Conservation (phyloP, 257 asterid genomes). For the Capsicum baccatum region DNA sequence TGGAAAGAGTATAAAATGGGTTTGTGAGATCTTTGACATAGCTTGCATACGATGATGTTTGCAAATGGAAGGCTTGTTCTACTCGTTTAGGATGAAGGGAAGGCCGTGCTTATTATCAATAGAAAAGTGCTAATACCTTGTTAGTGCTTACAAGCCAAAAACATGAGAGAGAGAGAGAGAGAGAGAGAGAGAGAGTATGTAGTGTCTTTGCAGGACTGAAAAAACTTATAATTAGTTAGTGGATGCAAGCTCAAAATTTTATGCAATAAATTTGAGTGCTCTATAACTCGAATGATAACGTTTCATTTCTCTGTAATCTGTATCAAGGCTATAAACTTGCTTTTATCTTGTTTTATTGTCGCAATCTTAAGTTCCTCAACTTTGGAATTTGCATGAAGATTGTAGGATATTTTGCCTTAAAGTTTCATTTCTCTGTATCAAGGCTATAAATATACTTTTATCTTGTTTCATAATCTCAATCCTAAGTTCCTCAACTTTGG, state of each 20-base stretch:
- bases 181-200: too few relatives aligned
- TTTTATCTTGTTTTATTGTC: conserved; percentile 23
- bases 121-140: too few relatives aligned
- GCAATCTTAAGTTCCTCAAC: conserved; percentile 4
- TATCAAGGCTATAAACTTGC: background rate
- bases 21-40: too few relatives aligned
- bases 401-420: background rate
- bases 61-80: too few relatives aligned
- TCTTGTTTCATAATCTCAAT: conserved; percentile 17
- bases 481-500: conserved; percentile 20
- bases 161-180: too few relatives aligned
- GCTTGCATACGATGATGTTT: too few relatives aligned
- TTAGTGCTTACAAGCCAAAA: too few relatives aligned
- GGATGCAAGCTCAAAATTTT: background rate
- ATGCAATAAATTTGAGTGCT: background rate
- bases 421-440: conserved; percentile 8
- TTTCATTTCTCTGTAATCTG: background rate
- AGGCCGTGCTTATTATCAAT: too few relatives aligned
- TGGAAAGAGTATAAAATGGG: too few relatives aligned
- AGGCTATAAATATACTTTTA: conserved; percentile 1
- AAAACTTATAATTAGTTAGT: background rate
- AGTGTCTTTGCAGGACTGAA: background rate
- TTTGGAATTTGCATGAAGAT: background rate
- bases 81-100: too few relatives aligned
- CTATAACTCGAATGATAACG: background rate